A percentile compares a stretch with the other conserved stretches of the same genome.
Conservation (phyloP, 2,329 filamentous ascomycete genomes). For the Elsinoe perseae region DNA sequence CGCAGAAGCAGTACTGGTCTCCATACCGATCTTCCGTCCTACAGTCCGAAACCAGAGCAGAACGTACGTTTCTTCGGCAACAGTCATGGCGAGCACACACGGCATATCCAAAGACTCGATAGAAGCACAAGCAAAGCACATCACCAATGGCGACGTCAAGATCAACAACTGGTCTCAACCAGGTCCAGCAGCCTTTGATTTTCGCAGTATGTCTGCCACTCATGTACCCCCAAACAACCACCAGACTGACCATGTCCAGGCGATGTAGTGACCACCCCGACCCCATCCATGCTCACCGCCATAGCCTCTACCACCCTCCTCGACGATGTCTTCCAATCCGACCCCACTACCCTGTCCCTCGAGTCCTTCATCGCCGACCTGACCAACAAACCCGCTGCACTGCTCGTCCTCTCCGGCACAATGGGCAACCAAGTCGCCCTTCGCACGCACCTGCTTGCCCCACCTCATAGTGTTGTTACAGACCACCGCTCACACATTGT, state of each 20-base stretch:
- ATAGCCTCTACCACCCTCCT: conserved; percentile 66
- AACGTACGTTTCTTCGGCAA: neutral
- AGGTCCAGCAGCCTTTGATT: conserved; percentile 50
- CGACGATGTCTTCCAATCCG: conserved; percentile 79
- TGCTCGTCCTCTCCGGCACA: conserved; percentile 82
- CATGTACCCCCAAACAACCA: neutral
- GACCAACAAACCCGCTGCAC: conserved; percentile 64
- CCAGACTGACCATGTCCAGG: conserved; percentile 17
- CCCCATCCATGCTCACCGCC: conserved; percentile 70
- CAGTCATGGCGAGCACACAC: conserved; percentile 14
- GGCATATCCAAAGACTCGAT: conserved; percentile 17
- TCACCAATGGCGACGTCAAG: conserved; percentile 23
- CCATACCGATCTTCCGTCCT: neutral
- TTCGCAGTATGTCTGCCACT: conserved; percentile 37
- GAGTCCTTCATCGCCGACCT: conserved; percentile 67
- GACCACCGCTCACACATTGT: conserved; percentile 74
- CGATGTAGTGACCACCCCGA: conserved; percentile 69
- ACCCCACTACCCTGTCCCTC: conserved; percentile 67
- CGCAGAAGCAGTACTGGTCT: neutral
- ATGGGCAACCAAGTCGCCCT: conserved; percentile 91
- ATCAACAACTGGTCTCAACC: conserved; percentile 34
- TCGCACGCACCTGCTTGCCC: conserved; percentile 66
- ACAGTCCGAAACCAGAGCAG: neutral
- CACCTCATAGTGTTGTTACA: conserved; percentile 72
- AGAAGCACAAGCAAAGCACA: conserved; percentile 23